Conservation (phyloP, 2,329 filamentous ascomycete genomes). For the Monilinia vaccinii-corymbosi region DNA sequence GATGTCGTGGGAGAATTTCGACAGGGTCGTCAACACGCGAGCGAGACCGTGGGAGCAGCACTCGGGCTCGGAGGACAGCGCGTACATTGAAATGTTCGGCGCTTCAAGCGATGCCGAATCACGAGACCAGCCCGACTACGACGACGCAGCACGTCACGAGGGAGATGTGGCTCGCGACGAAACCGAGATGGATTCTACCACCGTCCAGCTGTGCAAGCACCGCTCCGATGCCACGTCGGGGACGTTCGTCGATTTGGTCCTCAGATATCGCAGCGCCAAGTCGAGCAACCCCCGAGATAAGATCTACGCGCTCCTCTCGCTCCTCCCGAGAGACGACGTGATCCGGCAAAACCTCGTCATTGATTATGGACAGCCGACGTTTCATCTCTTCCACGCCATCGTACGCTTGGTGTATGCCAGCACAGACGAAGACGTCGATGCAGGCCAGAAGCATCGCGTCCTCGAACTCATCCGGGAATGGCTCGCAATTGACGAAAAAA, state of each 20-base stretch:
- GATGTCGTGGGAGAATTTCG: not conserved
- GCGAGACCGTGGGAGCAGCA: not conserved
- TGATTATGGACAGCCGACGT: not conserved
- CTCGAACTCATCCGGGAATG: not conserved
- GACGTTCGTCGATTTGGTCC: not conserved
- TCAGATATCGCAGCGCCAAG: not conserved
- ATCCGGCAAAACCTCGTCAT: not conserved
- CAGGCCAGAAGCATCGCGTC: not conserved
- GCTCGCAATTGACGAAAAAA: not conserved
- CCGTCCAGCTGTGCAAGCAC: not conserved
- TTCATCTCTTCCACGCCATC: not conserved
- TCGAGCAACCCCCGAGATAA: conserved; percentile 1
- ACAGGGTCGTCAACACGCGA: not conserved
- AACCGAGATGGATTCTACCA: not conserved
- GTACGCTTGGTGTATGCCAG: not conserved
- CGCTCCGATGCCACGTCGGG: not conserved
- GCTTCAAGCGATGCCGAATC: not conserved
- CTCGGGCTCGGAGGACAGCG: not conserved
- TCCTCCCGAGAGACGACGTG: not conserved
- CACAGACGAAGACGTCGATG: not conserved
- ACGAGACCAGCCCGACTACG: not conserved
- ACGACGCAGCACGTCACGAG: not conserved
- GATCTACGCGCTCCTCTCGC: conserved; percentile 6
- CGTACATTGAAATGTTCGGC: not conserved
- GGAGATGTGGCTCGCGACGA: not conserved